phyloP scores from a whole-genome alignment of 257 asterid genomes.

The Solanum acaule region DNA sequence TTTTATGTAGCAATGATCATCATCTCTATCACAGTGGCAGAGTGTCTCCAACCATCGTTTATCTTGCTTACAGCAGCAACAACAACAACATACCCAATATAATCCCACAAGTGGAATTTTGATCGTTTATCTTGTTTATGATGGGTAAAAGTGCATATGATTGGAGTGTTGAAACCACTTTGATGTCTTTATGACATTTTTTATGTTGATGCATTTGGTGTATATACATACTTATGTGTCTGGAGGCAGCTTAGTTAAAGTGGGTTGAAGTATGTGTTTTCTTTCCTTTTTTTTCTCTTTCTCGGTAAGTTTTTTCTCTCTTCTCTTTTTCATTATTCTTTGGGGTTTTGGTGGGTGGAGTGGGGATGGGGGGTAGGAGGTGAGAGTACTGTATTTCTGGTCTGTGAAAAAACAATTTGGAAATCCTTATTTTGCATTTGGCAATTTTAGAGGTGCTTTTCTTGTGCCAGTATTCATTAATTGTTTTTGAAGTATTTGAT shows the following conservation, averaged over 20 bases:
- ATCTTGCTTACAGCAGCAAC: not conserved
- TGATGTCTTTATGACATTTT: not conserved
- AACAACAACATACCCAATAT: too few species aligned
- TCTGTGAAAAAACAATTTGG: not conserved
- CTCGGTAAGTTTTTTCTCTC: not conserved
- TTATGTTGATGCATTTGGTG: not conserved
- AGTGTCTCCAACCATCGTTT: not conserved
- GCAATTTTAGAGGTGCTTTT: not conserved
- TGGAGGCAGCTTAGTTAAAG: not conserved
- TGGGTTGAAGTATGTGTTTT: not conserved
- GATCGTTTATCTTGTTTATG: not conserved
- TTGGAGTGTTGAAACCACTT: not conserved
- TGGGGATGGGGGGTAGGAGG: too few species aligned
- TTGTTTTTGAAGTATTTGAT: not conserved
- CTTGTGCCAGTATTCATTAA: not conserved
- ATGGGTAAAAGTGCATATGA: not conserved
- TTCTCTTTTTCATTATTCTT: not conserved
- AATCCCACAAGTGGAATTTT: too few species aligned
- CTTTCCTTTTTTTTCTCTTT: not conserved
- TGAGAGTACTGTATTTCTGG: not conserved
- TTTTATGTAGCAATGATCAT: not conserved
- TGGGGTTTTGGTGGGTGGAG: not conserved
- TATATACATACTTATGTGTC: not conserved
- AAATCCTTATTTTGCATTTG: not conserved
- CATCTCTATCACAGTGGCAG: not conserved